These are phyloP conservation scores for Prunus mongolica DNA, from an alignment of 306 rosid species.

Conservation along the genomic window DNA sequence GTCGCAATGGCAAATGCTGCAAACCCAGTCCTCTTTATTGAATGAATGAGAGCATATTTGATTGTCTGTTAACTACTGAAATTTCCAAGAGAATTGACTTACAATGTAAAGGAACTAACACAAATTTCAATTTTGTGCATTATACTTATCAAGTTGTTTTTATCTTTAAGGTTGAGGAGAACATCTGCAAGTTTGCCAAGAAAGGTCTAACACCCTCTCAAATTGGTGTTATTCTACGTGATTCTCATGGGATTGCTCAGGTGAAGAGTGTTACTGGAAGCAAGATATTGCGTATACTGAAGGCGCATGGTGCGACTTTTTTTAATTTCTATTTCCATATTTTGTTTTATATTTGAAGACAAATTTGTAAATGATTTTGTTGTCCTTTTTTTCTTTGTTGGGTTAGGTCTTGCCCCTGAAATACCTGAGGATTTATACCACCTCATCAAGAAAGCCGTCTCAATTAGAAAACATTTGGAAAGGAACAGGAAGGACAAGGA, in stretches of 20 bases:
- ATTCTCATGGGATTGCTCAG: conserved; percentile 64
- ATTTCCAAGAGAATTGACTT: not conserved
- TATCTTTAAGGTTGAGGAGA: conserved; percentile 47
- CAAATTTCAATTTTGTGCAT: not conserved
- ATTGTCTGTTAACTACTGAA: not conserved
- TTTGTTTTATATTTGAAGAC: not conserved
- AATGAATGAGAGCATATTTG: not conserved
- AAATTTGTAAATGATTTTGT: not conserved
- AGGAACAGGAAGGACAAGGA: conserved; percentile 74
- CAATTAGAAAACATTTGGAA: conserved; percentile 72
- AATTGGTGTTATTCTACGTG: conserved; percentile 74
- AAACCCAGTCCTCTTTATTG: not conserved
- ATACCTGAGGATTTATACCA: conserved; percentile 80
- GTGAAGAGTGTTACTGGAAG: conserved; percentile 55
- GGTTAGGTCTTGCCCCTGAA: conserved; percentile 61
- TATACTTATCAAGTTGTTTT: not conserved
- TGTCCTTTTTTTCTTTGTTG: not conserved
- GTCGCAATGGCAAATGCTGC: not conserved
- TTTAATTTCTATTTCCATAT: not conserved
- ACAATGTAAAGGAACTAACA: not conserved
- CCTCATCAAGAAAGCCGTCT: conserved; percentile 66
- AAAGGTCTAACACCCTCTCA: conserved; percentile 68
- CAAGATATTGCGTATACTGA: conserved; percentile 60
- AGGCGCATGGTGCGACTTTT: conserved; percentile 49
- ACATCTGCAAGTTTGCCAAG: conserved; percentile 66